phyloP scores from a whole-genome alignment of 164 flowering plant species.

The Magnolia sinica region DNA sequence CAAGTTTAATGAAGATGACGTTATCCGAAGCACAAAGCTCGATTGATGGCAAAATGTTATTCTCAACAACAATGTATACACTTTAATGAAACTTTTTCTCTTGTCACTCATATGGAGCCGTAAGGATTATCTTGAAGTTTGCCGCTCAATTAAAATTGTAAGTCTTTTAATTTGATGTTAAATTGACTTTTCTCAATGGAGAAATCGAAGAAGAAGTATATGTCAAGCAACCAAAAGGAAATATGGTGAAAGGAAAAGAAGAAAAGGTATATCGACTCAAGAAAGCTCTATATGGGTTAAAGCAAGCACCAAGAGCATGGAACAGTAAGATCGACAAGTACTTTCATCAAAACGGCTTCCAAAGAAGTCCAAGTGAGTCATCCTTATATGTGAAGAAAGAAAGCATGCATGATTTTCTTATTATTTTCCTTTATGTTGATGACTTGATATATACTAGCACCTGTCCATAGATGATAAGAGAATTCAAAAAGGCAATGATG shows the following conservation, averaged over 20 bases:
- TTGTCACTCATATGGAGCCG: neutral
- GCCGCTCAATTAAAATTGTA: neutral
- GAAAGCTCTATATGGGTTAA: no score
- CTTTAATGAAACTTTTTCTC: neutral
- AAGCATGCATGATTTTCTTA: no score
- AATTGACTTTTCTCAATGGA: neutral
- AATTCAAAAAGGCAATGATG: no score
- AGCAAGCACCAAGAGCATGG: no score
- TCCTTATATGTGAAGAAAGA: no score
- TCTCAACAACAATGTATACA: neutral
- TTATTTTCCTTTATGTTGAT: no score
- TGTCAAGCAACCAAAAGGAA: neutral
- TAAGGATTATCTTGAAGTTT: neutral
- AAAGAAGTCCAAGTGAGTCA: no score
- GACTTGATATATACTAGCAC: no score
- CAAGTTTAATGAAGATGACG: no score
- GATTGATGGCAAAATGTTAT: neutral
- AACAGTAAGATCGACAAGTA: no score
- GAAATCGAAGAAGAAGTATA: neutral
- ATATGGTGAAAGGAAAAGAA: neutral
- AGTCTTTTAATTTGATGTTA: neutral
- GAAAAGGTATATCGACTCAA: neutral
- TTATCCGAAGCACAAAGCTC: neutral
- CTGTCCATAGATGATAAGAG: no score
- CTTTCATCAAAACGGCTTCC: no score